A percentile compares a stretch with the other conserved stretches of the same genome.
Evolutionary conservation across 2,329 filamentous ascomycete genomes (phyloP).

Genomic region (Bipolaris sorokiniana): DNA sequence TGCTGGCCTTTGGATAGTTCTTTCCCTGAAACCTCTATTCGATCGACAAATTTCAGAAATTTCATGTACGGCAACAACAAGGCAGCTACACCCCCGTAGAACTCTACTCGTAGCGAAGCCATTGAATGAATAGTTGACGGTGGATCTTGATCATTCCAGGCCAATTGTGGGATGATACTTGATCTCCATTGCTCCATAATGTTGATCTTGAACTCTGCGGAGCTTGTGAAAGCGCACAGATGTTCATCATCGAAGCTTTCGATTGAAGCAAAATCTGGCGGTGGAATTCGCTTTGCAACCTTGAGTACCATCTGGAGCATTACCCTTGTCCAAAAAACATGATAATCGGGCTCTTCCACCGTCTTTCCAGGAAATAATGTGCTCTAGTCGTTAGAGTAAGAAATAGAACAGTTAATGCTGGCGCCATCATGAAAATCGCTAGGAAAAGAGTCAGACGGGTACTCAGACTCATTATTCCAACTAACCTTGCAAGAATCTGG

Average conservation of each 20-base stretch:
- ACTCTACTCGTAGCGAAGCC: slow-evolving; percentile 8
- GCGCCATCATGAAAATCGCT: no score
- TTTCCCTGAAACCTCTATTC: not conserved
- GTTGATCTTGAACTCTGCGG: not conserved
- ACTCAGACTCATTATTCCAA: no score
- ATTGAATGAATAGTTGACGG: slow-evolving; percentile 3
- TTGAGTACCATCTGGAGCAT: no score
- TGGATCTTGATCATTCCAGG: not conserved
- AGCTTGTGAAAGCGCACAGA: not conserved
- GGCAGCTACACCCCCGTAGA: not conserved
- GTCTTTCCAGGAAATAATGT: no score
- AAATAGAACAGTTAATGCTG: no score
- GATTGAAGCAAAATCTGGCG: not conserved
- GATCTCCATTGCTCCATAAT: slow-evolving; percentile 4
- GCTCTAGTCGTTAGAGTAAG: no score
- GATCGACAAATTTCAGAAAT: not conserved
- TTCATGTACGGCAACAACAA: slow-evolving; percentile 1
- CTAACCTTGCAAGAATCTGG: no score
- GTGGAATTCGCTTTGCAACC: not conserved
- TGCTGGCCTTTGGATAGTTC: no score
- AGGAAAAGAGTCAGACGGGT: no score
- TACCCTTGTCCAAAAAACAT: no score
- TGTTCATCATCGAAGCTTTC: not conserved
- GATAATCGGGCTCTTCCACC: no score
- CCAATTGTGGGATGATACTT: not conserved